Evolutionary conservation across 495 filamentous ascomycete genomes (phyloP), one percentile per base, ranked within the genome.

Genomic region (Antarctomyces pellizariae): DNA sequence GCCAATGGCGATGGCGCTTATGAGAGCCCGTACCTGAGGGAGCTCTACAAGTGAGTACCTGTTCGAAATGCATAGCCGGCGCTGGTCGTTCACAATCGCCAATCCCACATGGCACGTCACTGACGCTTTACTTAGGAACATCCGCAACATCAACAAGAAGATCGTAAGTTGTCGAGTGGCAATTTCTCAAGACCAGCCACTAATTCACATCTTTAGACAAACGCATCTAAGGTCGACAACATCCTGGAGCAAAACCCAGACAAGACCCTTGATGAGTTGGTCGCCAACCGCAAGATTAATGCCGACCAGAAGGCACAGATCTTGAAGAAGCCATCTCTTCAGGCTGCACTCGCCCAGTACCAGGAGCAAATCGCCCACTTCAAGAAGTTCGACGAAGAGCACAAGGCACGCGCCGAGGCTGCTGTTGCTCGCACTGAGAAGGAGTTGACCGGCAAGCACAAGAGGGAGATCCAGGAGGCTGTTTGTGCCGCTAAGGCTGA

Each of bases 101-200:
- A 6, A 6, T 21, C 19, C 19, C 6, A 21, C 19, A 21, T 21
- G 19, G 7, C 10, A 6, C 6, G 10, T 21, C 19, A 7, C 10
- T 21, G 10, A 10, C 19, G 6, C 19, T n/a, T 23, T 18, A 16
- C 28, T 14, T 41, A 90, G 79, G 59, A 71, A 56, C 49, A 69
- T 91, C 41, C 82, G 83, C 42, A 83, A 76, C 43, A 48, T 77
- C 25, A 64, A 63, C 46, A 93, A 93, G 59, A 89, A 86, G 53
- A 62, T 91, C 37, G 77, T 86, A 54, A 49, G 76, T 57, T 11
- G 6, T 26, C 13, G 23, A 18, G 7, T 24, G 23, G 13, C 23
- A 30, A 3, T 12, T 10, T 28, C 13, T 24, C n/a, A 5, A 24
- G 3, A 4, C 21, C 21, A 23, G n/a, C 21, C 2, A 23, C 21